Evolutionary conservation across 208 protist genomes (phyloP).

Genomic region (Wallacemonas sp.): DNA sequence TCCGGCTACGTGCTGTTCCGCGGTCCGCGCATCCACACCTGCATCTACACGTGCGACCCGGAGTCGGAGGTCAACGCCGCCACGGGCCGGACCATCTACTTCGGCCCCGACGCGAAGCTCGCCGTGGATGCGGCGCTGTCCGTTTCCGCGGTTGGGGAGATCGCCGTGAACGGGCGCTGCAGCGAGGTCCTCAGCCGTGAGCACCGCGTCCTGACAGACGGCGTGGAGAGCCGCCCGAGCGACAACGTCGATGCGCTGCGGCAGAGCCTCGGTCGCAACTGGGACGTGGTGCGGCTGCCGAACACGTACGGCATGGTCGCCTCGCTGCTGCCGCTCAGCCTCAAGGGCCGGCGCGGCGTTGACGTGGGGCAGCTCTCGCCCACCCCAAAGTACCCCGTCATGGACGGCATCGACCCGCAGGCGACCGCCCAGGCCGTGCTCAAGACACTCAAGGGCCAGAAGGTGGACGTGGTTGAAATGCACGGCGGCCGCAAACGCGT

Average conservation of each 20-base stretch:
- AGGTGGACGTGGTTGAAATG: conserved; percentile 29
- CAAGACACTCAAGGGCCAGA: conserved; percentile 53
- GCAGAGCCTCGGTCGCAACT: conserved; percentile 43
- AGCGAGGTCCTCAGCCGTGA: conserved; percentile 46
- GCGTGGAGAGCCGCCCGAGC: background rate
- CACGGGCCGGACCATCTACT: conserved; percentile 63
- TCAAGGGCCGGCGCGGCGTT: conserved; percentile 68
- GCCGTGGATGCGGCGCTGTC: conserved; percentile 54
- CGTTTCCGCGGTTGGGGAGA: conserved; percentile 68
- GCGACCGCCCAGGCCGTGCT: conserved; percentile 19
- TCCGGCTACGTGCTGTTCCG: conserved; percentile 61
- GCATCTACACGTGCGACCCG: conserved; percentile 76
- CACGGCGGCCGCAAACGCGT: conserved; percentile 22
- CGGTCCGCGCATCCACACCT: conserved; percentile 85
- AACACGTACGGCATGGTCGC: conserved; percentile 35
- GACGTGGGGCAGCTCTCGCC: conserved; percentile 44
- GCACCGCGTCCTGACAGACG: conserved; percentile 30
- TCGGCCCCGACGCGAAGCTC: conserved; percentile 54
- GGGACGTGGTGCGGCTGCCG: conserved; percentile 54
- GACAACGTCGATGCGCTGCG: conserved; percentile 29
- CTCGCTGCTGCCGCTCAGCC: conserved; percentile 60
- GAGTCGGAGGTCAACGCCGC: conserved; percentile 68
- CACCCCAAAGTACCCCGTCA: conserved; percentile 54
- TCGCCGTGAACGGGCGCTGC: conserved; percentile 74
- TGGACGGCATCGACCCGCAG: conserved; percentile 31